Evolutionary conservation across 1,284 basidiomycete species (phyloP), one percentile per base, ranked within the genome.

Genomic region (Puccinia hordei): DNA sequence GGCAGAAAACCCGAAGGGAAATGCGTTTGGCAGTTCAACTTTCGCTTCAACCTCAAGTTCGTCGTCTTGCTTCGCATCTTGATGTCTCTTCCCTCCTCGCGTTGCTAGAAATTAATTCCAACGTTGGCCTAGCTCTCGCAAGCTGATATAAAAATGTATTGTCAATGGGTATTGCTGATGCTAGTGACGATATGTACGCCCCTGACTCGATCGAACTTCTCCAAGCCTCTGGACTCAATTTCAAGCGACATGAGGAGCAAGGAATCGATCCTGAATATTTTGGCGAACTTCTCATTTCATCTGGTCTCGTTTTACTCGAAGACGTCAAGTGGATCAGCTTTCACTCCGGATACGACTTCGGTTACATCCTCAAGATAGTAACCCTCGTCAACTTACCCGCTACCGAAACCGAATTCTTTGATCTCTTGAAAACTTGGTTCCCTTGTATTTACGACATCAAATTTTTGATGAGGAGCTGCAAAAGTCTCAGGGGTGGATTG

Each of bases 21-120:
- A 71, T 93, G 92, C 73, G 98, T 95, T 46, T 99, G 96, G 96
- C 97, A 99, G 87, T 99, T 99, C 88, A 99, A 99, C 87, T 98
- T 99, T 87, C 90, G 90, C 83, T 99, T 99, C 87, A 94, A 90
- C 86, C 87, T 94, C 83, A 90, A 90, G 94, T 95, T 86, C 84
- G 92, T 89, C 10, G 0, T 38, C 41, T 27, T 44, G 8, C 41
- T 44, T 38, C n/a, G 53, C 35, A 30, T 3, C 49, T 51, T n/a
- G 49, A 51, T 33, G n/a, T n/a, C n/a, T 27, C 17, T n/a, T 15
- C 49, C 33, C 24, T 57, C 35, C n/a, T 78, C 41, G 57, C 63
- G 53, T 71, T 35, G 66, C 30, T 69, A 13, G 22, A 19, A 8
- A 77, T 59, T 38, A 13, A 5, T 71, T 51, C 24, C 9, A 63